Evolutionary conservation across 140 eudicot genomes (phyloP), one percentile per base, ranked within the genome.

Genomic region (Stevia rebaudiana): DNA sequence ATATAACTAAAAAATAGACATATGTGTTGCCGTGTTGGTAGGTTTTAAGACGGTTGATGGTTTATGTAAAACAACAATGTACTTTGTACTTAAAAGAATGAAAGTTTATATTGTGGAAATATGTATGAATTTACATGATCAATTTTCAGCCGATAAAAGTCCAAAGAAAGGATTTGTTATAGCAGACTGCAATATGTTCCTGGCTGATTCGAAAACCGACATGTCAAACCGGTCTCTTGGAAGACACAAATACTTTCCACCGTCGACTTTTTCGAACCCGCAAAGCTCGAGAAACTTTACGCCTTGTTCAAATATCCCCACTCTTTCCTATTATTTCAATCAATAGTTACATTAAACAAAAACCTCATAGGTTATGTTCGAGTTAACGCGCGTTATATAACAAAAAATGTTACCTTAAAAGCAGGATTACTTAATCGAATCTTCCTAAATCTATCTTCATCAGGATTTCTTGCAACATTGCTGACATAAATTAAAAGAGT

Each of bases 121-220:
- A 66, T 47, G 74, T 3, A 36, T 37, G 28, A 37, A 49, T 74
- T 36, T 37, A 58, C 69, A 51, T 41, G 9, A 68, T 61, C 37
- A 62, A 53, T 24, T 28, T 75, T 79, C 72, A 62, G 31, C 65
- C 49, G 95, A 89, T 43, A 90, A 55, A 13, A 90, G 84, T 68
- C 97, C 97, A 41, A 83, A 90, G 85, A 51, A 83, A 35, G 95
- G 95, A 78, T 86, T 90, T 16, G 89, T 79, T 55, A 86, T 44
- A 30, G 95, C 95, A 79, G 84, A 79, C 23, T 83, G 80, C 72
- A 89, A 50, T 57, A 35, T 70, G 5, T 74, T 25, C 17, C 72
- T 53, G 21, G 94, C 95, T 44, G 69, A 68, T 44, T 46, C 74
- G 47, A 89, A 63, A 43, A 72, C 48, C 2, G 67, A 62, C 63